A percentile compares a stretch with the other conserved stretches of the same genome.
Conservation (phyloP, 2,329 filamentous ascomycete genomes). For the Paraphaeosphaeria sporulosa region DNA sequence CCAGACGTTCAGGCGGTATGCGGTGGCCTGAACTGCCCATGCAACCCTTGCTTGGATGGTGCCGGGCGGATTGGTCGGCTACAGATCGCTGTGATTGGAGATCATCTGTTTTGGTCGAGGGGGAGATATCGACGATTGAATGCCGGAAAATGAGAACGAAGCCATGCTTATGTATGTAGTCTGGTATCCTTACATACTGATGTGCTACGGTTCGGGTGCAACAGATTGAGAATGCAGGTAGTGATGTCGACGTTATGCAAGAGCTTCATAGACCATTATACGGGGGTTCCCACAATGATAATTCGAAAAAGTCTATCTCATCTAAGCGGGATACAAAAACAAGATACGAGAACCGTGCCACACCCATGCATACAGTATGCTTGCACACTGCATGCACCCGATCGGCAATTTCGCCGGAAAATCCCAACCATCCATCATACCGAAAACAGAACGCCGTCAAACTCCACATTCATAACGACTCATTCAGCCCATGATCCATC, state of each 20-base stretch:
- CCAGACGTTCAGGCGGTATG: not conserved
- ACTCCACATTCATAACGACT: not conserved
- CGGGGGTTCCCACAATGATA: too few species aligned
- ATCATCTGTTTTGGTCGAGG: not conserved
- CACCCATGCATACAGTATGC: not conserved
- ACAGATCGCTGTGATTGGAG: not conserved
- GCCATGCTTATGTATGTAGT: not conserved
- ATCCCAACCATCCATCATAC: not conserved
- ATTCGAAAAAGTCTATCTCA: not conserved
- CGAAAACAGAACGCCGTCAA: not conserved
- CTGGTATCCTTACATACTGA: not conserved
- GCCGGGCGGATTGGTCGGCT: not conserved
- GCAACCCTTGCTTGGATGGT: not conserved
- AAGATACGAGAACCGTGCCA: not conserved
- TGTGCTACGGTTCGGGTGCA: too few species aligned
- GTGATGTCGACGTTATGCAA: too few species aligned
- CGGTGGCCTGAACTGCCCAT: not conserved
- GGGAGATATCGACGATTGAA: not conserved
- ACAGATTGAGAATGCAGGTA: too few species aligned
- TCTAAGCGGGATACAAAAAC: not conserved
- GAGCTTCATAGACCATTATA: too few species aligned
- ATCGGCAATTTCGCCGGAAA: not conserved
- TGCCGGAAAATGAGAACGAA: not conserved
- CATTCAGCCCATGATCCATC: not conserved
- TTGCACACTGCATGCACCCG: not conserved